Evolutionary conservation across 1,139 yeast genomes (phyloP).

Genomic region (Hyphopichia burtonii): DNA sequence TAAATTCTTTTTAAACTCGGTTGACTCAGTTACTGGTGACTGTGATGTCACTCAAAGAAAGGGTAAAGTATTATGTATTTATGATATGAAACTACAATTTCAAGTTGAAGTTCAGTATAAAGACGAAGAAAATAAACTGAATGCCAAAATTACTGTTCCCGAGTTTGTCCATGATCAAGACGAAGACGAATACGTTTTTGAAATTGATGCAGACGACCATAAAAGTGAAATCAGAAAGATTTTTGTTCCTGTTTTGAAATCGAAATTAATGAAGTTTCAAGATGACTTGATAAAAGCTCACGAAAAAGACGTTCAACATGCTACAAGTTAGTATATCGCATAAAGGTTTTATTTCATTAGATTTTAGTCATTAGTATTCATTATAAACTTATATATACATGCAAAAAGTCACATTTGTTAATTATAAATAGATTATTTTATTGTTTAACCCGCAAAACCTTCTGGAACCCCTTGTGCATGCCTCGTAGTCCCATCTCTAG

Average conservation of each 20-base stretch:
- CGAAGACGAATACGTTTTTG: conserved; percentile 61
- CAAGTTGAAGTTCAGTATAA: conserved; percentile 26
- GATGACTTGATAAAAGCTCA: conserved; percentile 59
- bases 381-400: neutral
- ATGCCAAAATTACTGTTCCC: conserved; percentile 48
- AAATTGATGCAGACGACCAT: conserved; percentile 39
- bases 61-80: conserved; percentile 74
- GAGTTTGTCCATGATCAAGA: conserved; percentile 76
- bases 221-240: conserved; percentile 39
- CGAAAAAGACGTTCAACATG: conserved; percentile 57
- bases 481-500: conserved; percentile 46
- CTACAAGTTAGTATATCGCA: conserved; percentile 14
- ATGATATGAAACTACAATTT: conserved; percentile 58
- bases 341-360: neutral
- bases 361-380: neutral
- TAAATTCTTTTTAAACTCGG: conserved; percentile 32
- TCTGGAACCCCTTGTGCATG: conserved; percentile 91
- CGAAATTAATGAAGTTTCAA: conserved; percentile 57
- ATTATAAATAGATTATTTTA: neutral
- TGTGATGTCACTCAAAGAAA: conserved; percentile 82
- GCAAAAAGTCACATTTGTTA: neutral
- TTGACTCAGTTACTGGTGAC: conserved; percentile 61
- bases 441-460: conserved; percentile 51
- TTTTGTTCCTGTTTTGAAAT: conserved; percentile 51
- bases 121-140: conserved; percentile 23